A percentile compares a stretch with the other conserved stretches of the same genome.
phyloP scores from a whole-genome alignment of 176 grass and related monocot genomes.

The Juncus inflexus region DNA sequence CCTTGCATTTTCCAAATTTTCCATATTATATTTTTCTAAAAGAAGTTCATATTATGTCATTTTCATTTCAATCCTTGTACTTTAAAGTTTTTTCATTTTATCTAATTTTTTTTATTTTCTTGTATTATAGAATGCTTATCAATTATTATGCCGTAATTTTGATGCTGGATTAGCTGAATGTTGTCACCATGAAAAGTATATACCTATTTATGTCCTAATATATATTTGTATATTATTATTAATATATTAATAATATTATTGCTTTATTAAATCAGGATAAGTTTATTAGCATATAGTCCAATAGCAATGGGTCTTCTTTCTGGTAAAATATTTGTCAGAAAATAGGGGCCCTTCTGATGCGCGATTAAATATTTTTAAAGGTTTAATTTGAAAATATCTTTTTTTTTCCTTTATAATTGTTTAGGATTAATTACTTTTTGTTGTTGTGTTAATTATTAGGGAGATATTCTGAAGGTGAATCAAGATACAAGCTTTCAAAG shows the following conservation, averaged over 20 bases:
- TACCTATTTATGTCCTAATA: no score
- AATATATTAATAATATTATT: background rate
- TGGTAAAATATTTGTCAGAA: constrained; percentile 63
- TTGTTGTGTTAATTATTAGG: constrained; percentile 38
- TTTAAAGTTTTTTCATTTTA: no score
- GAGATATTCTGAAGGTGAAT: constrained; percentile 87
- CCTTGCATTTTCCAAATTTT: no score
- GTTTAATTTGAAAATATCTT: constrained; percentile 8
- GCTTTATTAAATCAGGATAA: constrained; percentile 38
- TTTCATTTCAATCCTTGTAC: no score
- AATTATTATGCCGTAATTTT: constrained; percentile 77
- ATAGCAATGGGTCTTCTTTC: constrained; percentile 97
- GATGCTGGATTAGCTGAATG: constrained; percentile 84
- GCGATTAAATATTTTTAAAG: constrained; percentile 88
- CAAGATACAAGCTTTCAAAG: constrained; percentile 73
- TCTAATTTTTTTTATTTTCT: background rate
- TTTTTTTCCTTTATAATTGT: no score
- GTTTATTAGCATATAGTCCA: constrained; percentile 81
- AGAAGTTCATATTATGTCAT: no score
- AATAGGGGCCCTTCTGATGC: constrained; percentile 40
- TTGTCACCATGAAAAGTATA: constrained; percentile 83
- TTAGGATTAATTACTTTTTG: background rate
- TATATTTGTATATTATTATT: background rate
- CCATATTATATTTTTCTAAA: no score
- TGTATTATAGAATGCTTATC: constrained; percentile 65